Conservation (phyloP, 495 filamentous ascomycete species). For the Xylaria acuta region DNA sequence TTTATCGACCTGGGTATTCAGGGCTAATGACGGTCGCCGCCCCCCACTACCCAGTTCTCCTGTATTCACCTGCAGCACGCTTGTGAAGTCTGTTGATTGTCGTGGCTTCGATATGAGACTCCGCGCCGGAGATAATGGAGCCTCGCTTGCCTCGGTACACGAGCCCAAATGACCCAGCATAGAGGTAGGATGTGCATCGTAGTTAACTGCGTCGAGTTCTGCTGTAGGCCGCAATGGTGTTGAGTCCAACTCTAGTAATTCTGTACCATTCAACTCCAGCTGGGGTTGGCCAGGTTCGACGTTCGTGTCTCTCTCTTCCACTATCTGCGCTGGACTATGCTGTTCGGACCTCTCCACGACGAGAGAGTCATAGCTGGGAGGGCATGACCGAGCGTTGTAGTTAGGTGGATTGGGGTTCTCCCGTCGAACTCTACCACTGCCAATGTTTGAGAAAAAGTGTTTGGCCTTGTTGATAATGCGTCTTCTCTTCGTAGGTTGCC, state of each 20-base stretch:
- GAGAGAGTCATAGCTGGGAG: conserved; percentile 55
- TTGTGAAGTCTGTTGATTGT: not conserved
- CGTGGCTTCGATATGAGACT: conserved; percentile 19
- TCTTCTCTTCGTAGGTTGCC: conserved; percentile 53
- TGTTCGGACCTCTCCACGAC: conserved; percentile 29
- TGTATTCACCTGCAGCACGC: conserved; percentile 25
- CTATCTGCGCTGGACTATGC: conserved; percentile 11
- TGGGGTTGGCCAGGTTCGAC: conserved; percentile 24
- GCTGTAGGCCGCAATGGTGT: conserved; percentile 35
- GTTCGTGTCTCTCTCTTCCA: conserved; percentile 17
- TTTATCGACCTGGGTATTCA: conserved; percentile 39
- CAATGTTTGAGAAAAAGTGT: conserved; percentile 55
- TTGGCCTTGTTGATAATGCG: conserved; percentile 56
- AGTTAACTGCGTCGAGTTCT: conserved; percentile 37
- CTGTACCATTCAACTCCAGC: conserved; percentile 48
- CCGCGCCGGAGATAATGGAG: conserved; percentile 17
- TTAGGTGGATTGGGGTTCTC: conserved; percentile 13
- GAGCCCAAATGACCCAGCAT: conserved; percentile 20
- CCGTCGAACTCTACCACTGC: conserved; percentile 45
- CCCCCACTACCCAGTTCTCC: conserved; percentile 22
- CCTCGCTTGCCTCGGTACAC: conserved; percentile 7
- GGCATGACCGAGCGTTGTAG: conserved; percentile 39
- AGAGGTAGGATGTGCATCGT: conserved; percentile 27
- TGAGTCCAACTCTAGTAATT: conserved; percentile 56
- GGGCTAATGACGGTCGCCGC: conserved; percentile 36